Conservation (phyloP, 257 asterid genomes). For the Craterostigma plantagineum region DNA sequence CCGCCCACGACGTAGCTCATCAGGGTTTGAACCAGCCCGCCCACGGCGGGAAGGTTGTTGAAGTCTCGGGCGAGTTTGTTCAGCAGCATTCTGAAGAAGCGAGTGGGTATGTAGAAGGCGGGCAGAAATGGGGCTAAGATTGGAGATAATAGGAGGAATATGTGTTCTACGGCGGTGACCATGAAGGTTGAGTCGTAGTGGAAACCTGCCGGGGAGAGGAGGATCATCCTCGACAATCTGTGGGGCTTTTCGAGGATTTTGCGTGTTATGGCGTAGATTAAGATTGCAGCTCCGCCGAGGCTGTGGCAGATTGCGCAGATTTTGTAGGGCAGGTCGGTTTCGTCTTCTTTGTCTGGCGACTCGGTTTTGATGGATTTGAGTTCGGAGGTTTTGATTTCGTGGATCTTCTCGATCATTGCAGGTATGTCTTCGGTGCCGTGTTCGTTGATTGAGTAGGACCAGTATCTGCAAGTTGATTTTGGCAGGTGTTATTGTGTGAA, state of each 20-base stretch:
- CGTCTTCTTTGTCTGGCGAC: conserved; percentile 23
- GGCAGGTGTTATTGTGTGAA: background rate
- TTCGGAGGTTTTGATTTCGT: conserved; percentile 68
- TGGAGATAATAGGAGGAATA: conserved; percentile 44
- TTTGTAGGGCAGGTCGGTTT: conserved; percentile 55
- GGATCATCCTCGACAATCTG: conserved; percentile 68
- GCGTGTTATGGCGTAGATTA: conserved; percentile 61
- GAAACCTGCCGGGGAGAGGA: conserved; percentile 95
- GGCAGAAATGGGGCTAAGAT: conserved; percentile 40
- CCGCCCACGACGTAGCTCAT: conserved; percentile 89
- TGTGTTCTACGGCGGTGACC: conserved; percentile 36
- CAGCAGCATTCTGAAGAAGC: conserved; percentile 82
- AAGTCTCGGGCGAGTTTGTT: conserved; percentile 89
- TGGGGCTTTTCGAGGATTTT: conserved; percentile 69
- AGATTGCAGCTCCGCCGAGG: conserved; percentile 87
- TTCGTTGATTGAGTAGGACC: conserved; percentile 90
- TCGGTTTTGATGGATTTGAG: conserved; percentile 26
- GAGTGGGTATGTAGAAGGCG: conserved; percentile 88
- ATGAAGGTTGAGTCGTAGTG: conserved; percentile 54
- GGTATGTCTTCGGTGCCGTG: conserved; percentile 91
- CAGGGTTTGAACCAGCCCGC: conserved; percentile 90
- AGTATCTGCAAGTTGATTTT: conserved; percentile 42
- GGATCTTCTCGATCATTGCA: conserved; percentile 87
- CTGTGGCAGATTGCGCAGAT: conserved; percentile 85
- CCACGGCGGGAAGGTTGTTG: conserved; percentile 90